Evolutionary conservation across 805 yeast species (phyloP), one percentile per base, ranked within the genome.

Genomic region (Diddensiella santjacobensis): DNA sequence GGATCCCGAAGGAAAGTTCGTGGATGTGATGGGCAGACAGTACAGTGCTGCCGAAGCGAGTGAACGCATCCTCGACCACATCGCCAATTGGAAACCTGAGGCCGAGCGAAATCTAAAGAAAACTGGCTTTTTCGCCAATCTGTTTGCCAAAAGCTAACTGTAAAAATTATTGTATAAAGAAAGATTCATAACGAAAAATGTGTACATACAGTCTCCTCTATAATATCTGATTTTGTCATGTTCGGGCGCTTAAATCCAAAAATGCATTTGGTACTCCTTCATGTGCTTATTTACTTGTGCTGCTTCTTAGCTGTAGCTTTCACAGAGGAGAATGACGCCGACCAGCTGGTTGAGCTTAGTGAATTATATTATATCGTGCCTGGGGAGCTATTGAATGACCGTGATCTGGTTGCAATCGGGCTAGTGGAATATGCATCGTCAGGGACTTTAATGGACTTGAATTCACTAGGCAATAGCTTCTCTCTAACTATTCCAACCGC

Each of bases 1-100:
- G 97, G 98, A 93, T 65, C 90, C 96, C n/a, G 96, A 93, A 64
- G 99, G 98, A 42, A 81, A 87, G 62, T 93, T 88, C 62, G 85
- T 91, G 42, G 96, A 91, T 65, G 98, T 93, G 4, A 73, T 91
- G 57, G 99, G 99, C 47, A 82, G 96, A 66, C 91, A 91, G 61
- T 87, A 83, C 57, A 87, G 83, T 49, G 90, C 89, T 22, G 75
- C 73, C 18, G 82, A 83, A 52, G 96, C 95, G 22, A 83, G 82
- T 13, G 80, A 76, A 36, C 86, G 86, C 68, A 86, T 93, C 55
- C 76, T 77, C 57, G 80, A 80, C 51, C 90, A 87, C 58, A 76
- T 88, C 38, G 81, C 78, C 53, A 84, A 85, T 1, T 90, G 82
- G 70, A 71, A 83, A 50, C 95, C 96, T 22, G 75, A 73, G 52